Conservation (phyloP, 2,329 filamentous ascomycete species). For the Apiospora pterosperma region DNA sequence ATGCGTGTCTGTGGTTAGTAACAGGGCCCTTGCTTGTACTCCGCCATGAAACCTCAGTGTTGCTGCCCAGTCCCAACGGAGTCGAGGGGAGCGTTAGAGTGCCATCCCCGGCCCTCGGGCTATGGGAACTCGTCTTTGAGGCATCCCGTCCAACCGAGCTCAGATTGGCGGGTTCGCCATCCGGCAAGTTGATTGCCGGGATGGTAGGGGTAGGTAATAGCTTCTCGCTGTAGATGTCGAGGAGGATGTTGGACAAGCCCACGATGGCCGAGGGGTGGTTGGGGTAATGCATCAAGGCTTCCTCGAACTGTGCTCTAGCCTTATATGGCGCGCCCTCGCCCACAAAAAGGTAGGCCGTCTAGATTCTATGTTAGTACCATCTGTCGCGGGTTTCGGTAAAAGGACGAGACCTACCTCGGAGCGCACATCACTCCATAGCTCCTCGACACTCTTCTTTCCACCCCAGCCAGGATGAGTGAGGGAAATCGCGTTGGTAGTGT, state of each 20-base stretch:
- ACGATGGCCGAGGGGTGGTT: slow-evolving; percentile 80
- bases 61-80: slow-evolving; percentile 44
- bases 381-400: background rate
- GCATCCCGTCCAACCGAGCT: slow-evolving; percentile 6
- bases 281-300: slow-evolving; percentile 72
- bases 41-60: slow-evolving; percentile 8
- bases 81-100: slow-evolving; percentile 33
- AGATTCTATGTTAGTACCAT: slow-evolving; percentile 24
- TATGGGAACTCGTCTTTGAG: slow-evolving; percentile 9
- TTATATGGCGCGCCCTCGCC: slow-evolving; percentile 61
- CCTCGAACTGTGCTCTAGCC: slow-evolving; percentile 77
- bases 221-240: slow-evolving; percentile 77
- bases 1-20: slow-evolving; percentile 12
- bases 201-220: slow-evolving; percentile 57
- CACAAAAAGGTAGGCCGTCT: slow-evolving; percentile 67
- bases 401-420: slow-evolving; percentile 61
- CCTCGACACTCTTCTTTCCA: slow-evolving; percentile 75
- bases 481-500: slow-evolving; percentile 59
- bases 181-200: slow-evolving; percentile 36
- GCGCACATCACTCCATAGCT: slow-evolving; percentile 80
- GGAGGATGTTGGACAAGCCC: slow-evolving; percentile 76
- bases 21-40: slow-evolving; percentile 10
- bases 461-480: slow-evolving; percentile 71
- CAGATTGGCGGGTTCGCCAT: slow-evolving; percentile 21
- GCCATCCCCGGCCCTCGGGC: slow-evolving; percentile 6